phyloP scores from a whole-genome alignment of 2,329 filamentous ascomycete genomes.

The Ascocoryne sarcoides region DNA sequence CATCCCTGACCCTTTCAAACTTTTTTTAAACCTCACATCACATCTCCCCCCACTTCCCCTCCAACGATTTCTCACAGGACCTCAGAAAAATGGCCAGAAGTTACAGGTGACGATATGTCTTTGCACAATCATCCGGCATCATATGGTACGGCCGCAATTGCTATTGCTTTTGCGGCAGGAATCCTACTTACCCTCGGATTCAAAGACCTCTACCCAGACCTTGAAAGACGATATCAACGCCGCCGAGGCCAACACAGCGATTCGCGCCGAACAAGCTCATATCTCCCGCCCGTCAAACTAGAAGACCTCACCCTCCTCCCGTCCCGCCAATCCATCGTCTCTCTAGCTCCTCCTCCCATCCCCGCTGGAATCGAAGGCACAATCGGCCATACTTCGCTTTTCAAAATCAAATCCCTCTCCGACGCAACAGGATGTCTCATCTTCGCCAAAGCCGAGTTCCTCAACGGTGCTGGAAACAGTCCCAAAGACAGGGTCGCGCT shows the following conservation, averaged over 20 bases:
- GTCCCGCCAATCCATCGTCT: slow-evolving; percentile 23
- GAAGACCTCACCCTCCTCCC: slow-evolving; percentile 44
- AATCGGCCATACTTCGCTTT: slow-evolving; percentile 87
- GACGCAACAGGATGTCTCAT: slow-evolving; percentile 83
- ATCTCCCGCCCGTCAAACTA: slow-evolving; percentile 38
- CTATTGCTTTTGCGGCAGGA: slow-evolving; percentile 68
- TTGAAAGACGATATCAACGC: slow-evolving; percentile 55
- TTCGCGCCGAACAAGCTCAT: slow-evolving; percentile 22
- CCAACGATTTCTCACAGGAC: neutral
- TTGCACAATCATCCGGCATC: slow-evolving; percentile 51
- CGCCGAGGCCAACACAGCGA: slow-evolving; percentile 26
- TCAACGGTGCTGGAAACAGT: slow-evolving; percentile 89
- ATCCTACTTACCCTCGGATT: slow-evolving; percentile 66
- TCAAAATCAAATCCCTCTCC: slow-evolving; percentile 78
- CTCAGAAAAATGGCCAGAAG: neutral
- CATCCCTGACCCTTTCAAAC: neutral
- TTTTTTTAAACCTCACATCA: neutral
- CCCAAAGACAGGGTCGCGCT: slow-evolving; percentile 94
- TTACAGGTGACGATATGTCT: slow-evolving; percentile 48
- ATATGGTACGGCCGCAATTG: slow-evolving; percentile 57
- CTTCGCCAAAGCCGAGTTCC: slow-evolving; percentile 88
- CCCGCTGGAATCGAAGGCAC: slow-evolving; percentile 78
- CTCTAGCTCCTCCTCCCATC: slow-evolving; percentile 33
- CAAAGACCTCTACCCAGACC: slow-evolving; percentile 71
- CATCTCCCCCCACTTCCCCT: neutral